phyloP scores from a whole-genome alignment of 352 stramenopile genomes.

The Globisporangium viniferum region DNA sequence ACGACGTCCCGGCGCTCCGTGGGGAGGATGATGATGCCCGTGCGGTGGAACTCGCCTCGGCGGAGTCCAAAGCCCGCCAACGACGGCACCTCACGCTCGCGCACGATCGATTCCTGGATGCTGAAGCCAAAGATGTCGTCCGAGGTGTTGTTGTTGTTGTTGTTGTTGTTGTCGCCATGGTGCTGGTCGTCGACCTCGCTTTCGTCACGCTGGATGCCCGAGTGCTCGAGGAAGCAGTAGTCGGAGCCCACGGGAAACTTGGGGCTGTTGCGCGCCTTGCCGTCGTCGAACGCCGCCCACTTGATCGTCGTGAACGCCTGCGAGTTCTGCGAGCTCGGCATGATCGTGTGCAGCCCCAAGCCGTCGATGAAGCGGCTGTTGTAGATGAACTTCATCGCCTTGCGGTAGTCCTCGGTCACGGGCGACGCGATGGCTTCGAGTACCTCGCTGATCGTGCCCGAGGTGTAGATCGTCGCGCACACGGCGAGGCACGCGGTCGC shows the following conservation, averaged over 20 bases:
- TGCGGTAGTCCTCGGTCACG: conserved; percentile 65
- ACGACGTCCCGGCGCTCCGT: conserved; percentile 58
- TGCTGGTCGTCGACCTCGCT: background rate
- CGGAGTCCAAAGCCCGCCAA: conserved; percentile 50
- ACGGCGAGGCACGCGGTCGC: conserved; percentile 53
- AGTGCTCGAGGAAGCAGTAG: conserved; percentile 81
- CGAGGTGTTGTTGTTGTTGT: background rate
- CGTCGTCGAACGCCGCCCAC: conserved; percentile 66
- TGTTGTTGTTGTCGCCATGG: background rate
- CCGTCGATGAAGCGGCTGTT: conserved; percentile 56
- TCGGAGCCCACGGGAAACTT: conserved; percentile 41
- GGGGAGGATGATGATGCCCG: conserved; percentile 58
- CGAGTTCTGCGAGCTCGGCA: conserved; percentile 33
- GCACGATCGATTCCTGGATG: conserved; percentile 62
- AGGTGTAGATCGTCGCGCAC: conserved; percentile 51
- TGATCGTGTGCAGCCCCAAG: conserved; percentile 53
- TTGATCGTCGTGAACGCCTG: conserved; percentile 70
- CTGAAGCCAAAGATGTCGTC: conserved; percentile 54
- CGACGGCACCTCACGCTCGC: conserved; percentile 54
- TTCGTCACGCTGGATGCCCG: conserved; percentile 39
- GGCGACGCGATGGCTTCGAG: conserved; percentile 62
- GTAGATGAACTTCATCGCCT: conserved; percentile 65
- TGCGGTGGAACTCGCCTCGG: conserved; percentile 56
- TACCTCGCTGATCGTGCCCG: conserved; percentile 57
- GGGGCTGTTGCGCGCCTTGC: conserved; percentile 24